Conservation (phyloP, 768 basidiomycete species). For the Hygrocybe coccinea region DNA sequence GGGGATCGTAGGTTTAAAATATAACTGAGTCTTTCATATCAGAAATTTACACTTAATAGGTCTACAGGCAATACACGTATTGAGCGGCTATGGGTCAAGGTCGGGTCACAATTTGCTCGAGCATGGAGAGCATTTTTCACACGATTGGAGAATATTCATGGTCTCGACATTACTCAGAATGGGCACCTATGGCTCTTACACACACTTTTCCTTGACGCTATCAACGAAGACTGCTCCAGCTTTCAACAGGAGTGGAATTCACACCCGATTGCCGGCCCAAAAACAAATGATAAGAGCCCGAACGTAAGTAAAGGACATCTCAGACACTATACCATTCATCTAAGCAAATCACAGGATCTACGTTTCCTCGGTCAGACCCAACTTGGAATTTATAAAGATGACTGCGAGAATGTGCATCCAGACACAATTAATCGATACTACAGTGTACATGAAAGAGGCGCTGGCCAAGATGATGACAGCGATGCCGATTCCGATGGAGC, state of each 20-base stretch:
- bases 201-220: slow-evolving; percentile 24
- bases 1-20: slow-evolving; percentile 25
- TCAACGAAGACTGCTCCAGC: slow-evolving; percentile 25
- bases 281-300: slow-evolving; percentile 11
- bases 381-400: slow-evolving; percentile 5
- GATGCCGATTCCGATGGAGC: too few relatives aligned
- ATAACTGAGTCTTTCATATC: too few relatives aligned
- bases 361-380: slow-evolving; percentile 2
- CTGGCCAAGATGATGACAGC: neutral
- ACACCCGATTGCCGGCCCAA: slow-evolving; percentile 22
- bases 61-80: slow-evolving; percentile 34
- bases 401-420: neutral
- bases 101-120: slow-evolving; percentile 31
- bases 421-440: neutral
- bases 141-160: slow-evolving; percentile 27
- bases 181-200: slow-evolving; percentile 40
- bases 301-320: neutral
- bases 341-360: slow-evolving; percentile 3
- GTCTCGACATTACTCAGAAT: slow-evolving; percentile 21
- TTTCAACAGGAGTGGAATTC: slow-evolving; percentile 31
- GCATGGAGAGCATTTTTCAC: slow-evolving; percentile 37
- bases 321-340: neutral
- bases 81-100: slow-evolving; percentile 40
- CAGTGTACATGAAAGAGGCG: too few relatives aligned
- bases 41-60: slow-evolving; percentile 5